Base-by-base conservation (phyloP, 345 rosid species). In the Salix dunnii region DNA sequence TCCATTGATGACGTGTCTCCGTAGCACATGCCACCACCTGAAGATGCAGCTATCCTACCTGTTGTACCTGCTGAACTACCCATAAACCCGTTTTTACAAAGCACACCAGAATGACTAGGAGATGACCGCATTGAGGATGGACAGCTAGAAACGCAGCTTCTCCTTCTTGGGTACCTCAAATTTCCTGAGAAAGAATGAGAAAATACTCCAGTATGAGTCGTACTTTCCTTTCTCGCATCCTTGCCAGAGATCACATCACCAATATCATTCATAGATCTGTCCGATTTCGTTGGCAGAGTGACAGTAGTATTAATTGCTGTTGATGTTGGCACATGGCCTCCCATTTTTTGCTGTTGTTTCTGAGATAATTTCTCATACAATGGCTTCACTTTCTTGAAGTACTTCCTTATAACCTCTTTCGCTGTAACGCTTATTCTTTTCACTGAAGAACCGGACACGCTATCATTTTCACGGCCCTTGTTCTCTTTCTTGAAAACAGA, bases 311-410 rank as follows among this genome's bases (percentile, higher is more conserved):
- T 55, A 62, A 64, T 72, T 38, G 42, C 20, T 49, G n/a, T 43
- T 25, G 80, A n/a, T 1, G 81, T 27, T 10, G 76, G 16, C 1
- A 1, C 68, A 30, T 33, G 30, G 3, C 66, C 74, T 64, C 77
- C 81, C 78, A 81, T 74, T 77, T 80, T 86, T 38, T 84, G 90
- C 46, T 82, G 87, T 76, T 92, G 93, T 77, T 90, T 90, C 67
- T 87, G 90, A 33, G 97, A 89, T 40, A 93, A 74, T 81, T 93
- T 95, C 67, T 93, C 99, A 86, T 95, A 93, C 72, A 95, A 72
- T 20, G 99, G 99, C 86, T 93, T 95, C 82, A 89, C 97, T 73
- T 91, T 95, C 84, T 93, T 95, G 87, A 95, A 40, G 70, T 95
- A 95, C 77, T 92, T 95, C 48, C 93, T 84, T 74, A 91, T 85